Conservation (phyloP, 805 yeast species). For the Kuraishia molischiana region DNA sequence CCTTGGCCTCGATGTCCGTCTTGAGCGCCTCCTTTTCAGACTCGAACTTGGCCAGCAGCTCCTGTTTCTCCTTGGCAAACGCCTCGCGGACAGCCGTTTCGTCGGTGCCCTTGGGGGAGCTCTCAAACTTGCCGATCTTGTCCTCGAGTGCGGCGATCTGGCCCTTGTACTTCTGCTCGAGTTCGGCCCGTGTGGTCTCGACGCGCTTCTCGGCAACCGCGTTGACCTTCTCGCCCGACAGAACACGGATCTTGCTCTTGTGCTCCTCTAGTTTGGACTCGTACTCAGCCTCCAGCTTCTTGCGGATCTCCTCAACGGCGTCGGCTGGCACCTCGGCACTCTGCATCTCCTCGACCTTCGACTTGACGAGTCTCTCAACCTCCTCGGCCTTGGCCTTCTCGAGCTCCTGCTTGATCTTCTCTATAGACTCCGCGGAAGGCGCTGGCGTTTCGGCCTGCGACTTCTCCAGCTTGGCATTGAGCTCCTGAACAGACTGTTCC, state of each 20-base stretch:
- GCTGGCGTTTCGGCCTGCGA: slow-evolving; percentile 25
- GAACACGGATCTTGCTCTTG: slow-evolving; percentile 4
- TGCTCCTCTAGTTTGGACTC: slow-evolving; percentile 1
- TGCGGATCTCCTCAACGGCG: background rate
- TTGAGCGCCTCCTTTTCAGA: slow-evolving; percentile 8
- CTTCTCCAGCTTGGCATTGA: slow-evolving; percentile 46
- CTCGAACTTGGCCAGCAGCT: slow-evolving; percentile 10
- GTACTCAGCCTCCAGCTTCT: background rate
- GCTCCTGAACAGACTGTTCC: slow-evolving; percentile 53
- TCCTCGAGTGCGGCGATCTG: slow-evolving; percentile 11
- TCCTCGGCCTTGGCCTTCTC: slow-evolving; percentile 6
- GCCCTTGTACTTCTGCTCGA: slow-evolving; percentile 17
- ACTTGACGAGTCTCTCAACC: slow-evolving; percentile 4
- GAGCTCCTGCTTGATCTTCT: slow-evolving; percentile 11
- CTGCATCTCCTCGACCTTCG: background rate
- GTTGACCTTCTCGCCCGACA: slow-evolving; percentile 7
- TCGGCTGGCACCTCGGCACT: background rate
- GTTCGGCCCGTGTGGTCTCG: slow-evolving; percentile 22
- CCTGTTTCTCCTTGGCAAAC: slow-evolving; percentile 9
- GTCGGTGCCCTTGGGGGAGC: background rate
- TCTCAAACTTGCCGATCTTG: slow-evolving; percentile 3
- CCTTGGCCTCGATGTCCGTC: background rate
- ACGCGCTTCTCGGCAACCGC: slow-evolving; percentile 20
- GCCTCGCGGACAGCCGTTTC: background rate
- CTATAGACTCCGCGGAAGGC: background rate